Evolutionary conservation across 2,329 filamentous ascomycete genomes (phyloP).

Genomic region (Phaeosphaeriaceae sp.): DNA sequence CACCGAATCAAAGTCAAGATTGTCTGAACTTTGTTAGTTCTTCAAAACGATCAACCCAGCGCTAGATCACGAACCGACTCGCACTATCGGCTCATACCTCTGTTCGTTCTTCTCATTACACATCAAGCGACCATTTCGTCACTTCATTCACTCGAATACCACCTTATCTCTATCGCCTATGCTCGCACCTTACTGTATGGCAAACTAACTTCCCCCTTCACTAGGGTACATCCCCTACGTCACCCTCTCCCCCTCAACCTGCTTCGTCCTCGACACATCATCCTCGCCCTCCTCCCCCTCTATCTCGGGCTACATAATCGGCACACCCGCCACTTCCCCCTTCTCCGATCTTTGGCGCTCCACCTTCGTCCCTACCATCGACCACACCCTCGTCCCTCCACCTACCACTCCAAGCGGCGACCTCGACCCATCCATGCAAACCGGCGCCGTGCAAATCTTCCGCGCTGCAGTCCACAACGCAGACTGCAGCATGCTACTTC

Average conservation of each 20-base stretch:
- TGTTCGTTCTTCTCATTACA: conserved; percentile 43
- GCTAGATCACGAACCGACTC: conserved; percentile 34
- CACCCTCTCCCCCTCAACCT: neutral
- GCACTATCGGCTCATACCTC: conserved; percentile 39
- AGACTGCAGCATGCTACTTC: conserved; percentile 32
- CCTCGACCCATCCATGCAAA: conserved; percentile 22
- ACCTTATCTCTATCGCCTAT: no score
- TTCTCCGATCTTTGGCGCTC: conserved; percentile 38
- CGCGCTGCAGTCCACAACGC: conserved; percentile 25
- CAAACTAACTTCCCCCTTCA: conserved; percentile 1
- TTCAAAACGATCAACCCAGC: conserved; percentile 28
- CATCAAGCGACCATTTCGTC: no score
- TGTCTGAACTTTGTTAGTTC: conserved; percentile 20
- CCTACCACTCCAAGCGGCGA: conserved; percentile 12
- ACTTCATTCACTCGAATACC: no score
- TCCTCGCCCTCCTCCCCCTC: no score
- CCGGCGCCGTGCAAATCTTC: conserved; percentile 21
- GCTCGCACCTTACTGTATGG: no score
- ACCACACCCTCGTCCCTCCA: conserved; percentile 22
- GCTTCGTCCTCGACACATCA: neutral
- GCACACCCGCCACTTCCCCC: conserved; percentile 29
- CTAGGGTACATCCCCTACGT: neutral
- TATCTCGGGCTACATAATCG: conserved; percentile 21
- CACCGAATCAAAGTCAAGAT: conserved; percentile 1
- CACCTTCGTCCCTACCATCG: conserved; percentile 33